phyloP scores from a whole-genome alignment of 1,139 yeast species.

The Kodamaea plutei region DNA sequence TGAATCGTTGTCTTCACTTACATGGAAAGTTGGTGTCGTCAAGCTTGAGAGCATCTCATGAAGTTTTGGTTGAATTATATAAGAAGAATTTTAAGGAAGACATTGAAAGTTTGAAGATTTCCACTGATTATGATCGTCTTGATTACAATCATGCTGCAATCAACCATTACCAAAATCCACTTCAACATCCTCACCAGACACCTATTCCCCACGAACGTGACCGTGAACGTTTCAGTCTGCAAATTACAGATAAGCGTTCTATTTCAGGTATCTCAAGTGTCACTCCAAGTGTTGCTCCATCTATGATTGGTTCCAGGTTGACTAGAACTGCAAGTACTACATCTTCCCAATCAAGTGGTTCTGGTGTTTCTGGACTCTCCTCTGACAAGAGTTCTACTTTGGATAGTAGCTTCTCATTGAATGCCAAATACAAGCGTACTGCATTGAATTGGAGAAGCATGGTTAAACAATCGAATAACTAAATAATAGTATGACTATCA shows the following conservation, averaged over 20 bases:
- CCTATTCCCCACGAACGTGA: slow-evolving; percentile 11
- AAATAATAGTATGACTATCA: too few relatives aligned
- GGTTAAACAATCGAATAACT: slow-evolving; percentile 8
- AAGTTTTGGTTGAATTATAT: slow-evolving; percentile 60
- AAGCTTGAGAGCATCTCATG: slow-evolving; percentile 58
- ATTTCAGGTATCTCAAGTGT: slow-evolving; percentile 11
- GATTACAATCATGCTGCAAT: slow-evolving; percentile 22
- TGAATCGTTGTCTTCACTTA: slow-evolving; percentile 62
- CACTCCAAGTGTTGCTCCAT: slow-evolving; percentile 12
- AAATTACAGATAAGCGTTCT: slow-evolving; percentile 18
- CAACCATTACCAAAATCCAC: slow-evolving; percentile 11
- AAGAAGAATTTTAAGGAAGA: slow-evolving; percentile 67
- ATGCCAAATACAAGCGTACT: slow-evolving; percentile 34
- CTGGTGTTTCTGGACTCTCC: slow-evolving; percentile 22
- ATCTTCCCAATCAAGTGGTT: slow-evolving; percentile 29
- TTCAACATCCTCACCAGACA: slow-evolving; percentile 9
- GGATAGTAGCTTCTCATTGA: slow-evolving; percentile 11
- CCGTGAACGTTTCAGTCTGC: slow-evolving; percentile 6
- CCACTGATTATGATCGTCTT: slow-evolving; percentile 29
- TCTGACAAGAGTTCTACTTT: slow-evolving; percentile 17
- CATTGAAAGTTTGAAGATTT: slow-evolving; percentile 40
- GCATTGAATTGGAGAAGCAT: slow-evolving; percentile 46
- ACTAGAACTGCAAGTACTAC: slow-evolving; percentile 29
- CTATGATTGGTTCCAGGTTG: slow-evolving; percentile 22
- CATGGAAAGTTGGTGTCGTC: slow-evolving; percentile 67